Evolutionary conservation across 2,329 filamentous ascomycete genomes (phyloP), one percentile per base, ranked within the genome.

Genomic region (Ceratocystis cacaofunesta): DNA sequence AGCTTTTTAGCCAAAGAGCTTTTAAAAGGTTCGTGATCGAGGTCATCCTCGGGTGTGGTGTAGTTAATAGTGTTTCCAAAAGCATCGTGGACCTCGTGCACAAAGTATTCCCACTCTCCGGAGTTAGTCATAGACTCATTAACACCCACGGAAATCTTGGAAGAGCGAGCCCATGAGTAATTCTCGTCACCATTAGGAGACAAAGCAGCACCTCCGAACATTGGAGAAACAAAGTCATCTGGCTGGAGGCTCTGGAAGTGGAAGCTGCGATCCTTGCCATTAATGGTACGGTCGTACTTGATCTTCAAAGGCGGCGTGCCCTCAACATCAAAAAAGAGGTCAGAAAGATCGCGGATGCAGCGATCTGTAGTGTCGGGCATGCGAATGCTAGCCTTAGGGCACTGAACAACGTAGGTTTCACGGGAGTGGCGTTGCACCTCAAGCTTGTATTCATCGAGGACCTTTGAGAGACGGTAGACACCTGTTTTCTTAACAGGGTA

Each of bases 161-260:
- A 86, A 22, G 86, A 78, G 66, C 83, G 85, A 17, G 90, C 90
- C 94, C 94, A 97, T 0, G 87, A 85, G 43, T 88, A 80, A 48
- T 78, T 81, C 12, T 80, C 75, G 52, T 78, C 76, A 62, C 87
- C 79, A 44, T 89, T 72, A 52, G 87, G 77, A 52, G 91, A 72
- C 19, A 80, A 80, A 22, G 80, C 80, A 1, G 82, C 79, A 57
- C 84, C 80, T 62, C 82, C 82, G n/a, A 88, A 76, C 44, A 95
- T 78, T 0, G 91, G 90, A 0, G 90, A 95, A 2, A 82, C 79
- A 71, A 92, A 87, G 44, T 89, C 89, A 61, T 96, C 91, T 0
- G 94, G 92, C 70, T 96, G 92, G 57, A 99, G 84, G 71, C 90
- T 96, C 75, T 97, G 92, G 70, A 95, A 92, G 68, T 92, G 90